Base-by-base conservation (phyloP, 2,329 filamentous ascomycete genomes). In the Diaporthe ampelina region DNA sequence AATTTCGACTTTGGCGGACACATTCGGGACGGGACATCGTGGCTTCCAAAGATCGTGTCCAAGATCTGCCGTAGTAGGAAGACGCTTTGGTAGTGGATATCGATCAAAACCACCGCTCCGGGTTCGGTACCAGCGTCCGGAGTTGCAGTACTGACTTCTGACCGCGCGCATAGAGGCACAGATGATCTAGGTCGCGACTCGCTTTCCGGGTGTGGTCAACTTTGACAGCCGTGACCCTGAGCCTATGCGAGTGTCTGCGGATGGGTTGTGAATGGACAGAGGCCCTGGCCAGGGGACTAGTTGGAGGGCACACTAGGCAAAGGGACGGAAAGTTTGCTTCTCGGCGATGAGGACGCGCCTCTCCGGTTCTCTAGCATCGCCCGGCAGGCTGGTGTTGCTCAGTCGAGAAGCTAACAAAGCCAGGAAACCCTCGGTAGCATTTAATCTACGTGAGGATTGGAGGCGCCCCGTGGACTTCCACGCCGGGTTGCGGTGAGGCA, bases 401-500 rank as follows among this genome's bases (percentile, higher is more conserved):
- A 45, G 8, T 29, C 17, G 13, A 54, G 13, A n/a, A 4, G 19
- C 17, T 19, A 13, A 3, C 2, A 59, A 59, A 72, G 57, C 57
- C 48, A 54, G 45, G 70, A 63, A 21, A 32, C 48, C 57, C 70
- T 72, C 57, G 43, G 50, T 24, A 63, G 45, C 24, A 43, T 32
- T 72, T 17, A 43, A 45, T 56, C 13, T 37, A 63, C 45, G 32
- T 32, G 45, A 52, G 43, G 26, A 17, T 54, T n/a, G 29, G 29
- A 67, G 26, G 45, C 43, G 56, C 32, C 32, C 52, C n/a, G 32
- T 54, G 70, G 45, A 26, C 57, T 43, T 32, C 40, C 9, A 19
- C 26, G 58, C 35, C 63, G n/a, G 37, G 52, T 69, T 71, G 73
- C 52, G 59, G 59, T 74, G 61, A 69, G 50, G 61, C 32, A 67